Evolutionary conservation across 2,329 filamentous ascomycete species (phyloP), one percentile per base, ranked within the genome.

Genomic region (Stagonosporopsis cucurbitacearum): DNA sequence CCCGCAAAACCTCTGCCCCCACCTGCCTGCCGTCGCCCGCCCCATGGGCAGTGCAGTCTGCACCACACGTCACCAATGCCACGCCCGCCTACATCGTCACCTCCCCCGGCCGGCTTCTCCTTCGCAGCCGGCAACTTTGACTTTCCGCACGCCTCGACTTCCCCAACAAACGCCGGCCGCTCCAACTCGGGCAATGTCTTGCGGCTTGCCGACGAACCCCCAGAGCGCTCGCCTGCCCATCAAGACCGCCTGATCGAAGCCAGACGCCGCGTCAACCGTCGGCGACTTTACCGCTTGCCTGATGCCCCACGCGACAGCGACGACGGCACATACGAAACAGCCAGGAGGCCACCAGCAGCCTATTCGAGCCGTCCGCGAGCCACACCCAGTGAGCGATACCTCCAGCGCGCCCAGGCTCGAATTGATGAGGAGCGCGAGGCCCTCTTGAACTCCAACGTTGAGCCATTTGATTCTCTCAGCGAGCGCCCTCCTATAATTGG

Each of bases 81-180:
- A 46, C 62, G 68, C 65, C 64, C 69, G 41, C 60, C 63, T 15
- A 51, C 71, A 13, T 66, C 71, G 33, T 66, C 71, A 25, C 65
- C 71, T 36, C 67, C 66, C 22, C 62, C 68, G 26, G 48, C 65
- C n/a, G 55, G 54, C 44, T 71, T 70, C 49, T 57, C 71, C 50
- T 74, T 71, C 63, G 71, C 71, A 32, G 70, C 71, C 32, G 77
- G 75, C 58, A 71, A 69, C 63, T 79, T 80, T 66, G 80, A 81
- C 67, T 75, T 75, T 49, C 79, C 80, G 20, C 76, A 78, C 40
- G 78, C 79, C 37, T 73, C 70, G n/a, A 55, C 67, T 6, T 70
- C 72, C 6, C 58, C 65, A 7, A 64, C 53, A 8, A 49, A 46
- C 12, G 22, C 57, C n/a, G 25, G 56, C 20, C 57, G 58, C 35